Conservation (phyloP, 495 filamentous ascomycete species). For the Penicillium tannophilum region DNA sequence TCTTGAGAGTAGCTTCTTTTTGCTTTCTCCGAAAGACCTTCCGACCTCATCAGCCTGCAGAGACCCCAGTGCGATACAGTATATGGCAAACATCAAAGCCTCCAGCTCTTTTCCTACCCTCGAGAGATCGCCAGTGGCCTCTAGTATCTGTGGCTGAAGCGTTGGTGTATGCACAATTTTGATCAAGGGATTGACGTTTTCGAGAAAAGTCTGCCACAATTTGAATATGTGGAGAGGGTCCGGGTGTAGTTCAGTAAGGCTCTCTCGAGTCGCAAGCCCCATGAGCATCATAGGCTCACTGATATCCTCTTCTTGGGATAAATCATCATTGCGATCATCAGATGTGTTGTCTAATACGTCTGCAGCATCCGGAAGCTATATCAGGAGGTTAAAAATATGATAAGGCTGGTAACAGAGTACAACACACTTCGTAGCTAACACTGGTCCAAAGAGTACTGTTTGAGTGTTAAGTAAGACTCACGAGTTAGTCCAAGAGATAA, state of each 20-base stretch:
- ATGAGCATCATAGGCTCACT: constrained; percentile 30
- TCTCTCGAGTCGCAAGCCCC: constrained; percentile 13
- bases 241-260: constrained; percentile 57
- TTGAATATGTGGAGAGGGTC: constrained; percentile 66
- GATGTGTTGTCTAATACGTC: constrained; percentile 38
- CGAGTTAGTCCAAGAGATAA: not conserved
- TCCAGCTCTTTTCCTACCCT: constrained; percentile 40
- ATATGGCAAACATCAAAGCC: constrained; percentile 54
- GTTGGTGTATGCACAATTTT: constrained; percentile 73
- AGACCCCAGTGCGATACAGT: constrained; percentile 44
- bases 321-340: constrained; percentile 21
- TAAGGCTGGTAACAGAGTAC: not conserved
- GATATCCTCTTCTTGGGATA: constrained; percentile 20
- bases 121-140: constrained; percentile 37
- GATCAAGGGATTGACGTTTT: constrained; percentile 67
- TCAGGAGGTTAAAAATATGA: not conserved
- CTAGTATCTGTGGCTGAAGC: constrained; percentile 45
- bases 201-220: constrained; percentile 69
- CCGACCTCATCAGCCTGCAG: constrained; percentile 41
- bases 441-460: constrained; percentile 52
- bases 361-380: constrained; percentile 51
- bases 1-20: constrained; percentile 37
- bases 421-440: constrained; percentile 51
- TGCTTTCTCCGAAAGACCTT: constrained; percentile 44
- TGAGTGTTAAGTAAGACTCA: constrained; percentile 11